A percentile compares a stretch with the other conserved stretches of the same genome.
Conservation (phyloP, 2,329 filamentous ascomycete genomes). For the Aspergillus felis region DNA sequence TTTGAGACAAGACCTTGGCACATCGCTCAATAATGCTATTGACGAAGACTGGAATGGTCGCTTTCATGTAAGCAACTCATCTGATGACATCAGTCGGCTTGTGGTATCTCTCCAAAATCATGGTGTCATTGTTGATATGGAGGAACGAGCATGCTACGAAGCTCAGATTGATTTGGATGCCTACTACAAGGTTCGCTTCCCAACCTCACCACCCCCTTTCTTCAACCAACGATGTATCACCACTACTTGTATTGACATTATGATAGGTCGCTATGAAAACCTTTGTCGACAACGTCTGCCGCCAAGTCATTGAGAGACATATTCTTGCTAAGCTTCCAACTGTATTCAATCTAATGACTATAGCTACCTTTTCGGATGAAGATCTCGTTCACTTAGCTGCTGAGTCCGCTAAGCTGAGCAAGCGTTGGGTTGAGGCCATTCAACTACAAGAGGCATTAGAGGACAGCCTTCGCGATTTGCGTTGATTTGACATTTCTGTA, state of each 20-base stretch:
- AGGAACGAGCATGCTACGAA: conserved; percentile 18
- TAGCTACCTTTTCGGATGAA: background rate
- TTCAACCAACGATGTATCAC: too few species aligned
- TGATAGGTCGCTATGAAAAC: conserved; percentile 18
- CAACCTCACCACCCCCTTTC: too few species aligned
- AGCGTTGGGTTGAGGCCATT: background rate
- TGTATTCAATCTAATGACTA: conserved; percentile 1
- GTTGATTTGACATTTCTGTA: too few species aligned
- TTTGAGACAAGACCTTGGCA: too few species aligned
- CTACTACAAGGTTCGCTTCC: conserved; percentile 11
- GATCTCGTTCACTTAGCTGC: background rate
- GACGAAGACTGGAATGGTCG: conserved; percentile 4
- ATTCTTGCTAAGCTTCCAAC: background rate
- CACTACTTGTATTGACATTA: too few species aligned
- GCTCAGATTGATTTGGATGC: conserved; percentile 17
- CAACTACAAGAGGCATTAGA: too few species aligned
- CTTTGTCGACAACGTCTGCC: conserved; percentile 25
- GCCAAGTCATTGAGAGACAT: conserved; percentile 21
- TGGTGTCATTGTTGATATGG: conserved; percentile 17
- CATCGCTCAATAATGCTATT: too few species aligned
- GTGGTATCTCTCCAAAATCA: conserved; percentile 9
- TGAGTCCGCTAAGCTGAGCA: background rate
- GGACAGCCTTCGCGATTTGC: too few species aligned
- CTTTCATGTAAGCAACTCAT: conserved; percentile 6
- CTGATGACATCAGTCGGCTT: conserved; percentile 1